Percentiles rank a stretch among this genome's conserved stretches.
Conservation (phyloP, 257 asterid genomes). For the Scutellaria minor region DNA sequence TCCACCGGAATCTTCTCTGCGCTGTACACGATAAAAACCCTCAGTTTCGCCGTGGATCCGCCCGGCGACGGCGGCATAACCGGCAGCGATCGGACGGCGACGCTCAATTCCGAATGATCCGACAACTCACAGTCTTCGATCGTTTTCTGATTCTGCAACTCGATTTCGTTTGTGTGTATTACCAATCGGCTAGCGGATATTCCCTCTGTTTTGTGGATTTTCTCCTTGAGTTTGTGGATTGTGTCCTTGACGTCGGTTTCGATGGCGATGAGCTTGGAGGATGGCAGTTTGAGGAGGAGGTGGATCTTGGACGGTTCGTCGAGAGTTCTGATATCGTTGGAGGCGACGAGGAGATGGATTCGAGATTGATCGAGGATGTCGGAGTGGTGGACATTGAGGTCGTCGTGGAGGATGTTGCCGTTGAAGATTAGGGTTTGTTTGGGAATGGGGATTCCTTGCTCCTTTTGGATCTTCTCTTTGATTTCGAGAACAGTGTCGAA, state of each 20-base stretch:
- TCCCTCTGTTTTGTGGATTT: slow-evolving; percentile 49
- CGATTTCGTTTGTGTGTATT: slow-evolving; percentile 47
- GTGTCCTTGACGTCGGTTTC: slow-evolving; percentile 52
- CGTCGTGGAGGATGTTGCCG: slow-evolving; percentile 54
- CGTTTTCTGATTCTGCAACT: slow-evolving; percentile 48
- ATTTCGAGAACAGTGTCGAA: slow-evolving; percentile 68
- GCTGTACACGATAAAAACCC: slow-evolving; percentile 42
- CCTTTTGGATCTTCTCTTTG: slow-evolving; percentile 62
- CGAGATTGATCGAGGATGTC: slow-evolving; percentile 61
- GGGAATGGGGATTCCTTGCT: slow-evolving; percentile 54
- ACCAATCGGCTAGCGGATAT: slow-evolving; percentile 31
- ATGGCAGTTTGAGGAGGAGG: slow-evolving; percentile 50
- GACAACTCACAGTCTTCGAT: slow-evolving; percentile 42
- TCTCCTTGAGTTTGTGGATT: slow-evolving; percentile 52
- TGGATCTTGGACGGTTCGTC: slow-evolving; percentile 36
- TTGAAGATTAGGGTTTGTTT: slow-evolving; percentile 62
- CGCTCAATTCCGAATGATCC: slow-evolving; percentile 49
- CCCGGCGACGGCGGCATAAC: slow-evolving; percentile 24
- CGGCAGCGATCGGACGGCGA: slow-evolving; percentile 28
- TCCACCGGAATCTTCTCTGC: slow-evolving; percentile 53
- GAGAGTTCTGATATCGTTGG: no score
- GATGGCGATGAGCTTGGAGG: slow-evolving; percentile 28
- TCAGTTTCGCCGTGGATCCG: slow-evolving; percentile 34
- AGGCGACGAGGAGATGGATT: slow-evolving; percentile 47
- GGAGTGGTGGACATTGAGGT: slow-evolving; percentile 58